Conservation (phyloP, 768 basidiomycete species). For the Leccinum longicurvipes region DNA sequence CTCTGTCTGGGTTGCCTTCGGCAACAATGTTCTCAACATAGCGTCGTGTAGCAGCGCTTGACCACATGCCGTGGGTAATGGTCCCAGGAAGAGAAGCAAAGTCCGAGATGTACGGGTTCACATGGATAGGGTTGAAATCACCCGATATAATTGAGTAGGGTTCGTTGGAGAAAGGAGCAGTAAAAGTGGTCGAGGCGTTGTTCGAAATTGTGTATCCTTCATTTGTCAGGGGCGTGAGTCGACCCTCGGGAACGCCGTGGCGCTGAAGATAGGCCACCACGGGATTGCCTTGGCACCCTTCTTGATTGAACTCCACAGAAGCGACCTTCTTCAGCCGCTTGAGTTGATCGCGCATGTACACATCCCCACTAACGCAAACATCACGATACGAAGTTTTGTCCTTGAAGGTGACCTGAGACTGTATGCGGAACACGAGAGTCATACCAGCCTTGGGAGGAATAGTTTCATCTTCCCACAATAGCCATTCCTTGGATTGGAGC, state of each 20-base stretch:
- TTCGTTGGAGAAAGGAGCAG: constrained; percentile 87
- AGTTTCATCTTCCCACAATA: constrained; percentile 87
- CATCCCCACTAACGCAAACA: constrained; percentile 78
- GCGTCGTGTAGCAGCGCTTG: constrained; percentile 89
- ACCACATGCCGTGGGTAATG: constrained; percentile 98
- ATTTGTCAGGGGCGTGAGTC: constrained; percentile 71
- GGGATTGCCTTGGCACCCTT: constrained; percentile 89
- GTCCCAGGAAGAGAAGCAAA: constrained; percentile 91
- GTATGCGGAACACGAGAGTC: constrained; percentile 84
- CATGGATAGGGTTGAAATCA: constrained; percentile 98
- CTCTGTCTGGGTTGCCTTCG: constrained; percentile 87
- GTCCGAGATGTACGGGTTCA: constrained; percentile 97
- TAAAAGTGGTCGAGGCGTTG: constrained; percentile 62
- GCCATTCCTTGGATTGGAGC: constrained; percentile 95
- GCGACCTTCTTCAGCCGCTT: constrained; percentile 89
- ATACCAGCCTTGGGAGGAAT: constrained; percentile 77
- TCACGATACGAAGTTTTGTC: constrained; percentile 82
- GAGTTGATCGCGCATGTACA: constrained; percentile 84
- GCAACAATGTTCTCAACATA: constrained; percentile 94
- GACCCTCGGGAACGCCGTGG: constrained; percentile 77
- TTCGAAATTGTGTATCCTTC: constrained; percentile 84
- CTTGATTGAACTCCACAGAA: constrained; percentile 80
- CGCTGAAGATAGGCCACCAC: constrained; percentile 91
- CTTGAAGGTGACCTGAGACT: constrained; percentile 86
- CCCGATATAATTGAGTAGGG: constrained; percentile 95